A percentile compares a stretch with the other conserved stretches of the same genome.
These are phyloP conservation scores for Harrya chromipes DNA, from an alignment of 768 basidiomycete genomes.

Conservation along the genomic window DNA sequence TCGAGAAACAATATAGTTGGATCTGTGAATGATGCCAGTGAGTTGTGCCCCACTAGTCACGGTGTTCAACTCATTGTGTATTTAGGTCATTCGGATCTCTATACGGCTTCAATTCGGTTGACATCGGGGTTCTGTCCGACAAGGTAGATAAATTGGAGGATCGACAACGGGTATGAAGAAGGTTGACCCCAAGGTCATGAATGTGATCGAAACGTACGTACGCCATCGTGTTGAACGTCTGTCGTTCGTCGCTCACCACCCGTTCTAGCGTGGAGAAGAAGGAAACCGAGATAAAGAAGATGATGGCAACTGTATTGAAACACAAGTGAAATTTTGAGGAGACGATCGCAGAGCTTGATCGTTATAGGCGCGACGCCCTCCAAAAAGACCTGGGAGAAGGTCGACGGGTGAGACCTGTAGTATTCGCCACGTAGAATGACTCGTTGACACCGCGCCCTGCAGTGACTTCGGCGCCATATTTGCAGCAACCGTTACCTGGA, in stretches of 20 bases:
- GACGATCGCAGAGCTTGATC: conserved; percentile 89
- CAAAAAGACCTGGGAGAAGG: conserved; percentile 96
- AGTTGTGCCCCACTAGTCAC: conserved; percentile 29
- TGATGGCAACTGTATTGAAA: conserved; percentile 80
- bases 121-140: conserved; percentile 56
- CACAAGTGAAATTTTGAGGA: conserved; percentile 95
- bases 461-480: conserved; percentile 98
- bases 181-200: conserved; percentile 92
- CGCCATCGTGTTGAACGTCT: not conserved
- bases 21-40: conserved; percentile 85
- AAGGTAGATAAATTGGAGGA: conserved; percentile 74
- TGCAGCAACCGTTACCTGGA: conserved; percentile 88
- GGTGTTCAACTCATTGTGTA: not conserved
- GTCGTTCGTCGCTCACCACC: not conserved
- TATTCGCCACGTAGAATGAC: not conserved
- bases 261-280: conserved; percentile 83
- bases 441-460: not conserved
- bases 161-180: conserved; percentile 84
- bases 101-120: conserved; percentile 73
- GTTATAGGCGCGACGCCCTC: conserved; percentile 90
- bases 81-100: conserved; percentile 76
- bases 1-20: conserved; percentile 89
- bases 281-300: conserved; percentile 82
- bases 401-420: conserved; percentile 65
- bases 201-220: conserved; percentile 89